Evolutionary conservation across 1,139 yeast species (phyloP).

Genomic region (Arxiozyma bovina): DNA sequence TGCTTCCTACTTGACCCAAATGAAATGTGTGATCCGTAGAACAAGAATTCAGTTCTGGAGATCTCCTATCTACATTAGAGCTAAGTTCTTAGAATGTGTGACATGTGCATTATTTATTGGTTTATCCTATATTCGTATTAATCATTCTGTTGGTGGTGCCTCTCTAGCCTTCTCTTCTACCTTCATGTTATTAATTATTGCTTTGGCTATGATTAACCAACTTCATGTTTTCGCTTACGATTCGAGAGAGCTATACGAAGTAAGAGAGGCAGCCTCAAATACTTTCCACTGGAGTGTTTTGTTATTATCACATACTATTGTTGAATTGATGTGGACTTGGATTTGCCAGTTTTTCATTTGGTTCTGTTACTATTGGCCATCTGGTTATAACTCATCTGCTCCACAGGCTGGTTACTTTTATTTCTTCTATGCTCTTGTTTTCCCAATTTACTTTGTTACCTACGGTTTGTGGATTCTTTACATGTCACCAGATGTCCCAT

Average conservation of each 20-base stretch:
- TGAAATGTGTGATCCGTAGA: slow-evolving; percentile 36
- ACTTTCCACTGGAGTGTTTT: slow-evolving; percentile 52
- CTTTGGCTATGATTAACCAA: slow-evolving; percentile 51
- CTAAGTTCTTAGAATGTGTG: slow-evolving; percentile 41
- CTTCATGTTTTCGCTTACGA: slow-evolving; percentile 39
- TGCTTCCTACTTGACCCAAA: slow-evolving; percentile 35
- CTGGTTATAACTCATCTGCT: slow-evolving; percentile 34
- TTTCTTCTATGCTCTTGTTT: slow-evolving; percentile 36
- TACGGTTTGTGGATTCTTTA: slow-evolving; percentile 45
- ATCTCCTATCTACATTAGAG: slow-evolving; percentile 42
- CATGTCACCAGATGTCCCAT: slow-evolving; percentile 42
- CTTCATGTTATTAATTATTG: slow-evolving; percentile 47
- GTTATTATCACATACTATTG: slow-evolving; percentile 34
- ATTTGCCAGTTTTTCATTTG: slow-evolving; percentile 37
- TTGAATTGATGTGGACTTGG: slow-evolving; percentile 41
- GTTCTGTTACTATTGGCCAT: slow-evolving; percentile 38
- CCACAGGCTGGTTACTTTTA: slow-evolving; percentile 38
- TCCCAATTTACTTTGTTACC: slow-evolving; percentile 39
- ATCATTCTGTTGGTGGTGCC: slow-evolving; percentile 39
- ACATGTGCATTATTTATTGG: slow-evolving; percentile 45
- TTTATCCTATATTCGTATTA: slow-evolving; percentile 40
- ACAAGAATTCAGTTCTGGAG: slow-evolving; percentile 42
- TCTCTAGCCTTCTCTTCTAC: slow-evolving; percentile 44
- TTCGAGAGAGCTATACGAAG: slow-evolving; percentile 49
- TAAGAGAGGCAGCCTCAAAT: slow-evolving; percentile 52